These are phyloP conservation scores for Knoxia roxburghii DNA, from an alignment of 257 asterid species.

Conservation along the genomic window DNA sequence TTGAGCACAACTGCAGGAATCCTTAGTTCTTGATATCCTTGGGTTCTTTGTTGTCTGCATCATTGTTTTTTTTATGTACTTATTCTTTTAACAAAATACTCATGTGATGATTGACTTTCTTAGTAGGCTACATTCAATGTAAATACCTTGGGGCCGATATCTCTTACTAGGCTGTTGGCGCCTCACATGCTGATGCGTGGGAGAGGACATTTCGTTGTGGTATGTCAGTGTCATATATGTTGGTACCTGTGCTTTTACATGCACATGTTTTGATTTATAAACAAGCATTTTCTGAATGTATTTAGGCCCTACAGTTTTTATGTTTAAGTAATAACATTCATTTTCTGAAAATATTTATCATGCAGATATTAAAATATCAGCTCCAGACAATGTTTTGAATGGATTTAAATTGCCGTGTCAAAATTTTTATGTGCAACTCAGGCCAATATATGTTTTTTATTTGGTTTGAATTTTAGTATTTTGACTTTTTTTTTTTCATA, in stretches of 20 bases:
- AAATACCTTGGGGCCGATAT: slow-evolving; percentile 85
- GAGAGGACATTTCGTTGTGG: slow-evolving; percentile 96
- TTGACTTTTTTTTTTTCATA: slow-evolving; percentile 18
- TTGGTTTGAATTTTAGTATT: slow-evolving; percentile 9
- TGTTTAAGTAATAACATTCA: background rate
- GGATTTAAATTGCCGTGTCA: no score
- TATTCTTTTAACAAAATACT: slow-evolving; percentile 2
- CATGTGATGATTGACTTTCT: slow-evolving; percentile 24
- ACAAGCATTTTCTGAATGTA: background rate
- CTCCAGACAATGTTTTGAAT: no score
- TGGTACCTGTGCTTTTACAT: background rate
- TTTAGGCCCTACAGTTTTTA: no score
- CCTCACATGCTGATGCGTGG: slow-evolving; percentile 92
- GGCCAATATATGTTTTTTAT: no score
- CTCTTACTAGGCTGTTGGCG: slow-evolving; percentile 67
- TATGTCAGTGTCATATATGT: slow-evolving; percentile 24
- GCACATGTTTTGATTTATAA: background rate
- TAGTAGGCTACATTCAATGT: slow-evolving; percentile 80
- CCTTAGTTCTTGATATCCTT: background rate
- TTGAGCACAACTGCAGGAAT: background rate
- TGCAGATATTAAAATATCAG: no score
- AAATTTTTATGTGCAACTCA: no score
- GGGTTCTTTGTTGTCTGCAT: background rate
- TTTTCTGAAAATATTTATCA: background rate
- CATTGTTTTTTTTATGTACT: background rate